Conservation (phyloP, 2,329 filamentous ascomycete species). For the Talaromyces sp. region DNA sequence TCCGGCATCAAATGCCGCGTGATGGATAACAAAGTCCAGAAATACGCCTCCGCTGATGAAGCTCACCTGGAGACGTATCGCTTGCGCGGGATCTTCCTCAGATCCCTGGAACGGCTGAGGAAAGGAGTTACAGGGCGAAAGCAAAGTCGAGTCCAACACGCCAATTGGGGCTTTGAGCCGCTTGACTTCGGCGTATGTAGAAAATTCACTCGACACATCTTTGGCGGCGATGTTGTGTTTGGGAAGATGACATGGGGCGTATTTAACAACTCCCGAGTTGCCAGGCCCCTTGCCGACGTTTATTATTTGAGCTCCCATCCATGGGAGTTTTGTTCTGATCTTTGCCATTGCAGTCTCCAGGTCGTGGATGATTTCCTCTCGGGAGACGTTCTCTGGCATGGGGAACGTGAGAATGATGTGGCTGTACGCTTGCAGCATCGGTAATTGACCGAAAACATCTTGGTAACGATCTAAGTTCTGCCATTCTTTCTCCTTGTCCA, state of each 20-base stretch:
- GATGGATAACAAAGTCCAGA: conserved; percentile 6
- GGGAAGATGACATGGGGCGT: background rate
- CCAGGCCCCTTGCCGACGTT: conserved; percentile 8
- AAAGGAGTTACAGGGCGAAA: conserved; percentile 3
- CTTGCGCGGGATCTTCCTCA: conserved; percentile 1
- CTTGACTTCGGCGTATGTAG: background rate
- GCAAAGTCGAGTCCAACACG: background rate
- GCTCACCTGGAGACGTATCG: background rate
- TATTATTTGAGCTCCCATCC: conserved; percentile 18
- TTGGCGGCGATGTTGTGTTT: background rate
- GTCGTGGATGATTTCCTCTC: background rate
- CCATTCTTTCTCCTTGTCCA: conserved; percentile 4
- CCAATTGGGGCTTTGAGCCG: background rate
- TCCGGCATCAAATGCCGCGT: conserved; percentile 14
- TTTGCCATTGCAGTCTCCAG: conserved; percentile 11
- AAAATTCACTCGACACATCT: conserved; percentile 1
- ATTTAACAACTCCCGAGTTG: background rate
- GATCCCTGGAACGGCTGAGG: conserved; percentile 2
- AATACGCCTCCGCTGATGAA: conserved; percentile 7
- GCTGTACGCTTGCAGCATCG: conserved; percentile 14
- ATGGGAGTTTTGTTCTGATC: conserved; percentile 15
- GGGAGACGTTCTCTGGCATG: background rate
- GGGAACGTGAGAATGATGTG: conserved; percentile 12
- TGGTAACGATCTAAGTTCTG: conserved; percentile 5
- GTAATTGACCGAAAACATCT: conserved; percentile 15